Conservation (phyloP, 2,329 filamentous ascomycete genomes). For the Nigrospora sphaerica region DNA sequence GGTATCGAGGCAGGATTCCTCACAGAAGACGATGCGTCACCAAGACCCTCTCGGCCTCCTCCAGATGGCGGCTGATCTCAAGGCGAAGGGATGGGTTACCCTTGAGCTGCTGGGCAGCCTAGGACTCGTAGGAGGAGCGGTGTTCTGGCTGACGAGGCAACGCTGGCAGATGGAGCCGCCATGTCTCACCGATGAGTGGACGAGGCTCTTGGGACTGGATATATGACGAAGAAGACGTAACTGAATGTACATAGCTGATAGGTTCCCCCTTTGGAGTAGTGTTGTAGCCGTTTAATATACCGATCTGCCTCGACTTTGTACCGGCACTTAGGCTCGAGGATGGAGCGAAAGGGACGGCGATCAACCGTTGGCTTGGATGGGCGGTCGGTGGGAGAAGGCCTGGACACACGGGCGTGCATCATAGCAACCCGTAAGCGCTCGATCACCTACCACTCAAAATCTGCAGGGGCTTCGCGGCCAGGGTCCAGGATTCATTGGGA, state of each 20-base stretch:
- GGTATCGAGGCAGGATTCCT: constrained; percentile 2
- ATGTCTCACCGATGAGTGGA: constrained; percentile 20
- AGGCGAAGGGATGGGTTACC: constrained; percentile 56
- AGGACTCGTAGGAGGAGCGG: constrained; percentile 66
- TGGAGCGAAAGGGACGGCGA: too few relatives aligned
- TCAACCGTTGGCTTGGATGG: too few relatives aligned
- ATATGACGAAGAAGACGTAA: constrained; percentile 7
- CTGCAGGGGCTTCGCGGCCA: too few relatives aligned
- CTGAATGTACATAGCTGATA: background rate
- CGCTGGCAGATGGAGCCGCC: constrained; percentile 27
- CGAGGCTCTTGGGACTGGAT: constrained; percentile 16
- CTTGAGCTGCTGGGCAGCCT: constrained; percentile 69
- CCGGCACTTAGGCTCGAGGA: too few relatives aligned
- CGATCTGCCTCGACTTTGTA: too few relatives aligned
- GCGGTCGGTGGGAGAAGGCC: too few relatives aligned
- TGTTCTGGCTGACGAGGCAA: constrained; percentile 47
- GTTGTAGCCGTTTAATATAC: too few relatives aligned
- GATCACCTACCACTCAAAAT: too few relatives aligned
- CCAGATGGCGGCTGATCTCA: constrained; percentile 59
- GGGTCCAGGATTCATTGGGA: too few relatives aligned
- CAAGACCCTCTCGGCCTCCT: constrained; percentile 78
- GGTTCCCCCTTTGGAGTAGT: background rate
- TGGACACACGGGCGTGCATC: too few relatives aligned
- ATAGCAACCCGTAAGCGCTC: too few relatives aligned
- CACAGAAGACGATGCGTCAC: constrained; percentile 24